Conservation (phyloP, 2,329 filamentous ascomycete genomes). For the Fusarium sp. region DNA sequence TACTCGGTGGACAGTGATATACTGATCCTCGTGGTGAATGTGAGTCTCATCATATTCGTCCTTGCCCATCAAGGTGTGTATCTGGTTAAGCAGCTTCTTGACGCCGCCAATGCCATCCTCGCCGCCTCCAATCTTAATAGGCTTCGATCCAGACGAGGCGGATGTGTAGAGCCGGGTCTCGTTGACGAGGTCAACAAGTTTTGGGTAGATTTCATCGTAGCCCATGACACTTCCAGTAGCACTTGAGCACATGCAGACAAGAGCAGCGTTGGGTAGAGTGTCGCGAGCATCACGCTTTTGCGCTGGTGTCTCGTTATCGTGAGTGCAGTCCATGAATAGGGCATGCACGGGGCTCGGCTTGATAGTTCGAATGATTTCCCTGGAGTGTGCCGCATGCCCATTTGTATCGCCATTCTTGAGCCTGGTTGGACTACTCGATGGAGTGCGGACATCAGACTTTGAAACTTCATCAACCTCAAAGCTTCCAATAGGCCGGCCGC, state of each 20-base stretch:
- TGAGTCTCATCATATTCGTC: conserved; percentile 96
- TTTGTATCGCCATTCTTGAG: conserved; percentile 36
- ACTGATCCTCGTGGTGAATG: conserved; percentile 95
- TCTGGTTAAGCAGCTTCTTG: conserved; percentile 93
- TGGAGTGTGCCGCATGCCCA: conserved; percentile 52
- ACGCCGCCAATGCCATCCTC: conserved; percentile 88
- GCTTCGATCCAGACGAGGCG: conserved; percentile 70
- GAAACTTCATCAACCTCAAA: conserved; percentile 93
- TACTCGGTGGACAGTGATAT: conserved; percentile 94
- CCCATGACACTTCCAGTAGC: conserved; percentile 97
- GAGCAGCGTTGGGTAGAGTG: conserved; percentile 90
- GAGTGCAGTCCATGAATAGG: conserved; percentile 98
- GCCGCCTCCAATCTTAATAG: conserved; percentile 74
- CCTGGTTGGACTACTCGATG: conserved; percentile 47
- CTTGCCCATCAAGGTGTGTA: conserved; percentile 95
- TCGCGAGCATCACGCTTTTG: conserved; percentile 96
- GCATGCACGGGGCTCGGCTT: conserved; percentile 91
- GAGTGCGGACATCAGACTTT: conserved; percentile 62
- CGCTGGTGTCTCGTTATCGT: conserved; percentile 96
- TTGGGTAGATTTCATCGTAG: conserved; percentile 96
- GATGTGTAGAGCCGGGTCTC: conserved; percentile 88
- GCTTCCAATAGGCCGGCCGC: conserved; percentile 93
- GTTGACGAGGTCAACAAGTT: conserved; percentile 90
- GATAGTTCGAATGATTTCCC: conserved; percentile 81
- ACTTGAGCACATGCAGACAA: conserved; percentile 96